Percentiles rank a stretch among this genome's conserved stretches.
Evolutionary conservation across 805 yeast genomes (phyloP).

Genomic region (Saccharomyces kudriavzevii): DNA sequence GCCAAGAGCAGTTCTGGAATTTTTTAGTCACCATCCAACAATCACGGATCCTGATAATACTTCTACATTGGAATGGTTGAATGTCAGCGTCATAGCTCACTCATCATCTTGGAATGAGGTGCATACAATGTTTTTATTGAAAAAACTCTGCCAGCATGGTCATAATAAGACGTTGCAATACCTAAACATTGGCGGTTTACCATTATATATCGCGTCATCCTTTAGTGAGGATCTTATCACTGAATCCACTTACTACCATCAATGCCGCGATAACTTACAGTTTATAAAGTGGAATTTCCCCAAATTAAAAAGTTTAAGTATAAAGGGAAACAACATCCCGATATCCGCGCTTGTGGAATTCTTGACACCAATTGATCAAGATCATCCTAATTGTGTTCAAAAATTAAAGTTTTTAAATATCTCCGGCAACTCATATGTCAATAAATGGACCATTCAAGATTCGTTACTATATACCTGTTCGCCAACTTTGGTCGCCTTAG

Average conservation of each 20-base stretch:
- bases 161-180: conserved; percentile 32
- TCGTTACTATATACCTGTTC: conserved; percentile 39
- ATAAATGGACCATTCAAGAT: conserved; percentile 51
- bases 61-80: conserved; percentile 55
- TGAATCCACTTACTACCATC: conserved; percentile 22
- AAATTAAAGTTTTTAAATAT: conserved; percentile 54
- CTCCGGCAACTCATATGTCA: conserved; percentile 52
- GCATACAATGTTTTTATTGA: conserved; percentile 40
- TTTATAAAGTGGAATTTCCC: conserved; percentile 36
- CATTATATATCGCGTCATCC: conserved; percentile 35
- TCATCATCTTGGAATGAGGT: conserved; percentile 49
- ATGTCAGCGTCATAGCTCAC: conserved; percentile 54
- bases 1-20: conserved; percentile 61
- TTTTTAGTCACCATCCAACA: conserved; percentile 66
- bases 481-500: conserved; percentile 51
- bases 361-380: conserved; percentile 22
- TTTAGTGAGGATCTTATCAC: conserved; percentile 10
- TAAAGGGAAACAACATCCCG: conserved; percentile 32
- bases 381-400: conserved; percentile 15
- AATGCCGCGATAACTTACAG: conserved; percentile 28
- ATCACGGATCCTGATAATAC: conserved; percentile 31
- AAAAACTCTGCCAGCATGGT: conserved; percentile 33
- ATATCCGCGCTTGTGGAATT: conserved; percentile 30
- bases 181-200: conserved; percentile 60
- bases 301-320: conserved; percentile 30